These are phyloP conservation scores for Suhomyces panamericanus DNA, from an alignment of 1,139 yeast genomes.

Conservation along the genomic window DNA sequence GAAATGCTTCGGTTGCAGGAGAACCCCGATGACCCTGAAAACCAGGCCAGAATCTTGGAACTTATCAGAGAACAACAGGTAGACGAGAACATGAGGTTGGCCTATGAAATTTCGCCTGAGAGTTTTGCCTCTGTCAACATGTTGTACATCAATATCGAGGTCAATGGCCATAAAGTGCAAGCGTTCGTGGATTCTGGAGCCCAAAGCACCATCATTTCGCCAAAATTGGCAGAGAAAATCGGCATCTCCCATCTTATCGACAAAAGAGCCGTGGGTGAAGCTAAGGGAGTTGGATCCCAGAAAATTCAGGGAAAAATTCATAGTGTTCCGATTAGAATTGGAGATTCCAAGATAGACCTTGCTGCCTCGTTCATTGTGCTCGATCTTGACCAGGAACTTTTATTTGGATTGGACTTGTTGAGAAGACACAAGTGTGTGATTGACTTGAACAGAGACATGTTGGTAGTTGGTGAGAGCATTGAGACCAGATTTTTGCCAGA, in stretches of 20 bases:
- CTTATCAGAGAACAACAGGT: slow-evolving; percentile 70
- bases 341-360: slow-evolving; percentile 46
- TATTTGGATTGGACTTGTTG: slow-evolving; percentile 77
- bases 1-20: slow-evolving; percentile 53
- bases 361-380: slow-evolving; percentile 85
- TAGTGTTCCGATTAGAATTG: slow-evolving; percentile 82
- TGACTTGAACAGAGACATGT: slow-evolving; percentile 67
- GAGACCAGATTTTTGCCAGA: slow-evolving; percentile 75
- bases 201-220: slow-evolving; percentile 80
- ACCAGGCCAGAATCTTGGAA: slow-evolving; percentile 67
- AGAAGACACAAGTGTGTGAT: slow-evolving; percentile 83
- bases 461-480: slow-evolving; percentile 67
- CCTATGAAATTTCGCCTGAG: slow-evolving; percentile 88
- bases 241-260: slow-evolving; percentile 78
- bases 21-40: slow-evolving; percentile 75
- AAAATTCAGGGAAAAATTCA: slow-evolving; percentile 82
- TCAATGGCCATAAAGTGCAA: slow-evolving; percentile 77
- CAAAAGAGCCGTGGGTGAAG: slow-evolving; percentile 75
- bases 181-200: slow-evolving; percentile 98
- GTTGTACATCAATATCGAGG: slow-evolving; percentile 76
- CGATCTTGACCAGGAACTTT: slow-evolving; percentile 70
- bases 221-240: slow-evolving; percentile 70
- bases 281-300: slow-evolving; percentile 87
- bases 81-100: slow-evolving; percentile 74
- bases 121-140: slow-evolving; percentile 78